Evolutionary conservation across 2,329 filamentous ascomycete genomes (phyloP), one percentile per base, ranked within the genome.

Genomic region (Trichoderma afroharzianum): DNA sequence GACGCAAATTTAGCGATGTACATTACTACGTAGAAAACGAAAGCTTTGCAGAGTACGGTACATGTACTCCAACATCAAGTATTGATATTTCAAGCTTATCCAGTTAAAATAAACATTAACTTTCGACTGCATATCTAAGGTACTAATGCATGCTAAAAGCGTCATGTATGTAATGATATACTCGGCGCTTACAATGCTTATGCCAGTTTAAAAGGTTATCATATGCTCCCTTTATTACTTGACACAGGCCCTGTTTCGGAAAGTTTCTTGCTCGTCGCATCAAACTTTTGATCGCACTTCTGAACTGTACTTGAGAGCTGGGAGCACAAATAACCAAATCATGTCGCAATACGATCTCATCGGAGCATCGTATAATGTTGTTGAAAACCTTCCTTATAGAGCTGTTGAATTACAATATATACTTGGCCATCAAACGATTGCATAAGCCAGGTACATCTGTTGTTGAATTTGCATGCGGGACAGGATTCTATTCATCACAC

Each of bases 301-400:
- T 28, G 53, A 26, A 18, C 26, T 30, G 26, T 28, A 57, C 15
- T 8, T 9, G 26, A 26, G 2, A 55, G 30, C 14, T 30, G 0
- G 14, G 1, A 57, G 3, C 26, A 11, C 43, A 47, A 47, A n/a
- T 47, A 21, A 47, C 3, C 4, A n/a, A 2, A 57, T 9, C 4
- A 64, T 64, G 63, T 24, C 63, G 1, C 63, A 64, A 18, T 64
- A 64, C 63, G 63, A 64, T 21, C 32, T 30, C n/a, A 64, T 64
- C 15, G 63, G 63, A 18, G 14, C 63, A 18, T 53, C 28, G 2
- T 64, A 64, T 33, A 21, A 64, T 24, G 28, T 64, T 33, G 12
- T 53, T 7, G 43, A 64, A n/a, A 33, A 21, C 7, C n/a, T 36
- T 18, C 43, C 43, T 7, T 53, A 64, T 33, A 21, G 43, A 11